phyloP scores from a whole-genome alignment of 2,329 filamentous ascomycete genomes.

The Penicillium rolfsii region DNA sequence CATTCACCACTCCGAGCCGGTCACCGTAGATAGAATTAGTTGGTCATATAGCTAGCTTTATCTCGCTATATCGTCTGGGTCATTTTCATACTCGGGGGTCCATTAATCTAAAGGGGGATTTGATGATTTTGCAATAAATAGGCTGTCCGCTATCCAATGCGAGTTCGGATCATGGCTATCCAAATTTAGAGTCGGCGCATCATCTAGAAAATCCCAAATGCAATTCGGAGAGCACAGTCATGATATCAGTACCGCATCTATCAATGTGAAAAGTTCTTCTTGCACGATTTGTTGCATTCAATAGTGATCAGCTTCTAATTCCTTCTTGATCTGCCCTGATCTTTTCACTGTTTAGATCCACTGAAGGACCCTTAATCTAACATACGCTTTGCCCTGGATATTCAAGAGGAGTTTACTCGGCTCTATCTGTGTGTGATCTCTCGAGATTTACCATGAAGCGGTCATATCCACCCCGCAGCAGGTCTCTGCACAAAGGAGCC shows the following conservation, averaged over 20 bases:
- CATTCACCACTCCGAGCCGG: no score
- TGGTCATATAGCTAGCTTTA: no score
- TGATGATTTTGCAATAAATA: no score
- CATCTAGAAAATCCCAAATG: neutral
- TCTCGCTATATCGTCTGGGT: no score
- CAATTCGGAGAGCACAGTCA: neutral
- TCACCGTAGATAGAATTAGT: no score
- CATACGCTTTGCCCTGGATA: neutral
- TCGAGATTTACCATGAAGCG: neutral
- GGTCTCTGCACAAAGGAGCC: neutral
- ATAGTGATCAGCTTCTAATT: neutral
- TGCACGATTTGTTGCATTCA: no score
- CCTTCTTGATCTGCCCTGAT: neutral
- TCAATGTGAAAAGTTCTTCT: neutral
- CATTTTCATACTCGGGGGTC: no score
- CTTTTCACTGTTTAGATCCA: neutral
- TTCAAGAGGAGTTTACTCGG: no score
- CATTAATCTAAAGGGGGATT: no score
- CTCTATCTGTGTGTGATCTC: neutral
- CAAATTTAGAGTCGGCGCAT: neutral
- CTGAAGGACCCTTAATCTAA: neutral
- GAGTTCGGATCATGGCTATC: neutral
- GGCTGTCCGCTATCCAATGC: no score
- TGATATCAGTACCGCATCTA: conserved; percentile 6
- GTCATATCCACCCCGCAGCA: neutral